phyloP scores from a whole-genome alignment of 148 eudicot genomes.

The Pouteria glomerata region DNA sequence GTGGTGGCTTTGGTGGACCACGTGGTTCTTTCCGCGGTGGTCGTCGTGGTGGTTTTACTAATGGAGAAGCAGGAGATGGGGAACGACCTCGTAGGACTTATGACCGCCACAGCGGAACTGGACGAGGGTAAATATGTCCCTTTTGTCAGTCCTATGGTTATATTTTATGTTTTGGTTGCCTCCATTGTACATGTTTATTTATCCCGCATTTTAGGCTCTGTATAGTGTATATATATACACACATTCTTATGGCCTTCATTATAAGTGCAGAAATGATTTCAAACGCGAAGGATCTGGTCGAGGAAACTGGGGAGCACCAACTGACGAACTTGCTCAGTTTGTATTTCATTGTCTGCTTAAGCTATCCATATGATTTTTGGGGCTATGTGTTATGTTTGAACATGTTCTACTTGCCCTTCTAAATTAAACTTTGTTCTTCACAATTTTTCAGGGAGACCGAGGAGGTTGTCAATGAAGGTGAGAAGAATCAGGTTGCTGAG shows the following conservation, averaged over 20 bases:
- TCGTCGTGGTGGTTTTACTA: slow-evolving; percentile 59
- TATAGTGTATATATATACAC: neutral
- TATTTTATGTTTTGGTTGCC: neutral
- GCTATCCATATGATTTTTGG: neutral
- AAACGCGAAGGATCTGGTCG: slow-evolving; percentile 92
- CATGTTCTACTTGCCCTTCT: neutral
- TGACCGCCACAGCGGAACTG: slow-evolving; percentile 77
- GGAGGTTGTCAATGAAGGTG: slow-evolving; percentile 49
- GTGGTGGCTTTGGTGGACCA: slow-evolving; percentile 51
- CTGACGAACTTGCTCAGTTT: slow-evolving; percentile 71
- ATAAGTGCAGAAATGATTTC: slow-evolving; percentile 45
- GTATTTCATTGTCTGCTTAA: slow-evolving; percentile 9
- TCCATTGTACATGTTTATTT: neutral
- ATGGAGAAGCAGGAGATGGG: slow-evolving; percentile 58
- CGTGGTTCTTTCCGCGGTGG: slow-evolving; percentile 60
- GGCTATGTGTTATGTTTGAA: neutral
- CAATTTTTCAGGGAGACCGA: slow-evolving; percentile 43
- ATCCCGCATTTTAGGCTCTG: neutral
- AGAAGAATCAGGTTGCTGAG: slow-evolving; percentile 44
- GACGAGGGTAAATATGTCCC: slow-evolving; percentile 45
- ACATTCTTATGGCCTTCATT: neutral
- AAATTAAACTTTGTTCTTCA: neutral
- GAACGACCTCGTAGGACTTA: slow-evolving; percentile 53
- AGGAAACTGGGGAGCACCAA: slow-evolving; percentile 81
- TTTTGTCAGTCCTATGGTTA: neutral